Base-by-base conservation (phyloP, 2,329 filamentous ascomycete species). In the Neofusicoccum umdonicola region DNA sequence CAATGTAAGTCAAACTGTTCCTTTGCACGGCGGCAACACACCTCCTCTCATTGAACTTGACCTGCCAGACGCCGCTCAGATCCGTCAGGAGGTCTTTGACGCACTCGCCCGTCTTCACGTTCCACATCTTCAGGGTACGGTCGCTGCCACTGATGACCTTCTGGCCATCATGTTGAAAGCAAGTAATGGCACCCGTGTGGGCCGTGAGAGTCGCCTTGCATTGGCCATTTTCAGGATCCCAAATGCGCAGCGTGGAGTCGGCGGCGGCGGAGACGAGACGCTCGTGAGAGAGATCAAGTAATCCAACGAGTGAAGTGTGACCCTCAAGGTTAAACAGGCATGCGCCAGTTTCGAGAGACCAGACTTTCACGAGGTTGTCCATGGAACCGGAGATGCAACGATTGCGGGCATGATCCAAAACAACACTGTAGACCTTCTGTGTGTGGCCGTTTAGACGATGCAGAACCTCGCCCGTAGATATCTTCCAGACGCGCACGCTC, bases 101-200 rank as follows among this genome's bases (percentile, higher is more conserved):
- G 75, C 93, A 97, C 71, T 97, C 91, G 56, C 95, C 95, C 1
- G 90, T 96, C 71, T 88, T 87, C 57, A 97, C 90, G 73, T 99
- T 92, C 95, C 95, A 99, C 92, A 99, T 96, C 82, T 99, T 99
- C 68, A 99, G 83, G 3, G 92, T 97, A 72, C 94, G 89, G 76
- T 99, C 95, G 66, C 92, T 97, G 63, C 95, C 95, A 45, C 92
- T 96, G 65, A 99, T 97, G 39, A 99, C 93, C 75, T 99, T 99
- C 69, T 93, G 90, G 0, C 90, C 92, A 74, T 99, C 95, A 71
- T 99, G 95, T 78, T 99, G 95, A 78, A 99, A 99, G 77, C 95
- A 99, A 4, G 95, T 99, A 68, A 99, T 99, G 22, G 95, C 95
- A 41, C 94, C 95, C 0, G 94, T 98, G 73, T 99, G 95, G 0